Evolutionary conservation across 148 eudicot species (phyloP).

Genomic region (Rhododendron mucronatum): DNA sequence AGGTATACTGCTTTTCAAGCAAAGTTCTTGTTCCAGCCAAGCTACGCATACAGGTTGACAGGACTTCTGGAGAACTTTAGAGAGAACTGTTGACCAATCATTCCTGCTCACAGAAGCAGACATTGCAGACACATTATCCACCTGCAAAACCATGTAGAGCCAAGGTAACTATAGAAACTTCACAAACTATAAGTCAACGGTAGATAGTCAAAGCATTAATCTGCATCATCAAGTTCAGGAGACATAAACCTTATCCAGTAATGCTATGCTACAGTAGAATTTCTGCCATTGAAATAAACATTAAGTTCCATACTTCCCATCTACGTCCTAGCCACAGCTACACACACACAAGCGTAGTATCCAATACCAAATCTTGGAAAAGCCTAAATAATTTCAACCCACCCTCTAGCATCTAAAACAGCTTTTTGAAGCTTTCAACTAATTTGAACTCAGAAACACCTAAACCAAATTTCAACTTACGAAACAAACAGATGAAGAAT

Average conservation of each 20-base stretch:
- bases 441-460: background rate
- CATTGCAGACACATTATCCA: constrained; percentile 45
- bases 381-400: background rate
- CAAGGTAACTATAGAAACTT: background rate
- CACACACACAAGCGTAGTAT: background rate
- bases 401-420: background rate
- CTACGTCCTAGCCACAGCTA: background rate
- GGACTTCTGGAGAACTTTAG: constrained; percentile 41
- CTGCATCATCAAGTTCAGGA: background rate
- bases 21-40: constrained; percentile 82
- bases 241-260: background rate
- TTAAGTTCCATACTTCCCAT: background rate
- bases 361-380: background rate
- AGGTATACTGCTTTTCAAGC: constrained; percentile 34
- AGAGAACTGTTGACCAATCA: constrained; percentile 41
- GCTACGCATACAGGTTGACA: constrained; percentile 54
- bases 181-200: background rate
- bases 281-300: background rate
- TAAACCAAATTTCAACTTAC: background rate
- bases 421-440: background rate
- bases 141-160: constrained; percentile 34
- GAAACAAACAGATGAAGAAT: background rate
- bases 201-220: background rate
- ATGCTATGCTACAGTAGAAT: background rate
- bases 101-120: constrained; percentile 27